These are phyloP conservation scores for Draba incana DNA, from an alignment of 345 rosid genomes.

Conservation along the genomic window DNA sequence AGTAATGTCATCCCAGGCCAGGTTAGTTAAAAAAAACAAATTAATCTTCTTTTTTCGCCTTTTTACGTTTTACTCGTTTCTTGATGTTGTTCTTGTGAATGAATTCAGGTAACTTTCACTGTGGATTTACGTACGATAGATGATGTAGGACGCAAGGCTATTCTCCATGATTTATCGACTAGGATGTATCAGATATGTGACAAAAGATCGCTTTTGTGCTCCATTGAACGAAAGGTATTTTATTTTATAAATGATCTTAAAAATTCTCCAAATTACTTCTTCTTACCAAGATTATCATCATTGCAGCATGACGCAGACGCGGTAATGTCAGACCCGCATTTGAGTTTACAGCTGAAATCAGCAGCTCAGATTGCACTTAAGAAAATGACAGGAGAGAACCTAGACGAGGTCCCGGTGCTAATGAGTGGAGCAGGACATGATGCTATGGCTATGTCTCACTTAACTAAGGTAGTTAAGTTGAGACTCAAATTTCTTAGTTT, in stretches of 20 bases:
- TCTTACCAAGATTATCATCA: slow-evolving; percentile 17
- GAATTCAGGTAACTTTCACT: slow-evolving; percentile 76
- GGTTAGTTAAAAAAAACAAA: slow-evolving; percentile 59
- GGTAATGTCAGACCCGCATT: slow-evolving; percentile 61
- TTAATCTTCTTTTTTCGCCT: slow-evolving; percentile 14
- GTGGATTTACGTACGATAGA: slow-evolving; percentile 92
- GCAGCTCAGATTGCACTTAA: slow-evolving; percentile 73
- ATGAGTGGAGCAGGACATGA: slow-evolving; percentile 99
- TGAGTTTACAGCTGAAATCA: slow-evolving; percentile 66
- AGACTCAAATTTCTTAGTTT: slow-evolving; percentile 9
- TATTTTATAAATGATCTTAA: no score
- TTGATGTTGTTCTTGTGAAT: slow-evolving; percentile 3
- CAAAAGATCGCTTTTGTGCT: slow-evolving; percentile 79
- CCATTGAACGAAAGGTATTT: slow-evolving; percentile 86
- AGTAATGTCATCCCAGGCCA: slow-evolving; percentile 98
- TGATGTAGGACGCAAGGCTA: slow-evolving; percentile 87
- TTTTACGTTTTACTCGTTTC: neutral
- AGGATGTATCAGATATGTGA: slow-evolving; percentile 79
- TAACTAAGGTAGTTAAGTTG: slow-evolving; percentile 65
- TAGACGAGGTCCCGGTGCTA: slow-evolving; percentile 72
- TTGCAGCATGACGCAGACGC: slow-evolving; percentile 92
- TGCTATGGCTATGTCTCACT: slow-evolving; percentile 95
- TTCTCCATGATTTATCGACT: slow-evolving; percentile 74
- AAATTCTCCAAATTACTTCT: no score
- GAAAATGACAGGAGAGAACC: slow-evolving; percentile 64